Base-by-base conservation (phyloP, 2,329 filamentous ascomycete species). In the Ceratocystis lukuohia region DNA sequence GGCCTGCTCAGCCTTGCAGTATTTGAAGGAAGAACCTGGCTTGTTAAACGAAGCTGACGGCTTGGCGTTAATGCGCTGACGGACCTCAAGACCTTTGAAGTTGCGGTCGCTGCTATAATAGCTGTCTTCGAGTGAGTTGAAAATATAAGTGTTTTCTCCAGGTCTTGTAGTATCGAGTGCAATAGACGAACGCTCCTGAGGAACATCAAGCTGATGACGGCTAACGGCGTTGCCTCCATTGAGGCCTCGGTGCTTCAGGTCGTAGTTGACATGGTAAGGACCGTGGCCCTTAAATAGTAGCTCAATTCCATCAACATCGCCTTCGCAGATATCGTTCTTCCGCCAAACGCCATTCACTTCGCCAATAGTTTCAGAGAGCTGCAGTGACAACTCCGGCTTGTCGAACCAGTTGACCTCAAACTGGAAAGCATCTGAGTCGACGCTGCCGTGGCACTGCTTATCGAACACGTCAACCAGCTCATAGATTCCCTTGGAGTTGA, bases 21-120 rank as follows among this genome's bases (percentile, higher is more conserved):
- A 96, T 74, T 94, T 96, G 80, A 96, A 96, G 0, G 90, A 92
- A 75, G 94, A 94, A 17, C 92, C 92, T 2, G 92, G 90, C 70
- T 89, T 89, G 67, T 83, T 81, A 73, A 99, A 99, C 4, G 82
- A 80, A 3, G 92, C 94, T 1, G 86, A 84, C 1, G 94, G 94
- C 67, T 88, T 88, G 15, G 90, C 82, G 72, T 96, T 88, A 62
- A 99, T 91, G 28, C 82, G 87, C 75, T 99, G 94, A 70, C 88
- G 84, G 41, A 99, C 79, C 12, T 83, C 79, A 44, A 96, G 74
- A 4, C 87, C 84, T 22, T 80, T 78, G 71, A 87, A 86, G 70
- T 83, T 83, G 68, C 82, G 80, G 71, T 89, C 85, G 72, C 87
- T 84, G 71, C 89, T 85, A 76, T 99, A 99, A 66, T 95, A 87